A percentile compares a stretch with the other conserved stretches of the same genome.
phyloP scores from a whole-genome alignment of 495 filamentous ascomycete genomes.

The Aspergillus affinis region DNA sequence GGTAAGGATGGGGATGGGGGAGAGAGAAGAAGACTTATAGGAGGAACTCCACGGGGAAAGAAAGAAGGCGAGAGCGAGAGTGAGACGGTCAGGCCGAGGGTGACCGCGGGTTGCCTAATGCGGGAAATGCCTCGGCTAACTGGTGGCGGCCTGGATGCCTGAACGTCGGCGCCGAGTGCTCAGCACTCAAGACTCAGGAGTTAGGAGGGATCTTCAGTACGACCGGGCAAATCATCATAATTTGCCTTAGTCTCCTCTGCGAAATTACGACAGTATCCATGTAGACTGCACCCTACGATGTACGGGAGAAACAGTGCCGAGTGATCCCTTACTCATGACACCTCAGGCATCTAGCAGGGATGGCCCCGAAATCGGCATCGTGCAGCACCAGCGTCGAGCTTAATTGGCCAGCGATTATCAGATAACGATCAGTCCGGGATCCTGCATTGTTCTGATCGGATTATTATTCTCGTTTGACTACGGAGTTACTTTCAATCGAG shows the following conservation, averaged over 20 bases:
- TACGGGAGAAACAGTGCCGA: background rate
- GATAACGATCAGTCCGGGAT: background rate
- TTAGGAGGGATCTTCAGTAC: too few relatives aligned
- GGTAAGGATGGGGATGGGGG: background rate
- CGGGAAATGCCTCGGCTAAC: slow-evolving; percentile 24
- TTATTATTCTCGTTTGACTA: too few relatives aligned
- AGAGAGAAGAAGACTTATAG: slow-evolving; percentile 8
- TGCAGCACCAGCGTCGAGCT: background rate
- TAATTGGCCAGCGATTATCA: background rate
- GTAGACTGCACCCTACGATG: too few relatives aligned
- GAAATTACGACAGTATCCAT: too few relatives aligned
- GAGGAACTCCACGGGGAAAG: background rate
- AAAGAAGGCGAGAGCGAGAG: background rate
- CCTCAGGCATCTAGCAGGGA: background rate
- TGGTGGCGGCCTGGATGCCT: slow-evolving; percentile 18
- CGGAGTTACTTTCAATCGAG: too few relatives aligned
- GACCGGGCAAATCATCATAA: too few relatives aligned
- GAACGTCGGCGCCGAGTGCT: background rate
- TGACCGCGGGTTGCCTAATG: slow-evolving; percentile 20
- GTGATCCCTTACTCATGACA: background rate
- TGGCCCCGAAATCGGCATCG: background rate
- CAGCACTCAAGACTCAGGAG: too few relatives aligned
- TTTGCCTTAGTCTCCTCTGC: too few relatives aligned
- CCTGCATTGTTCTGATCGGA: background rate
- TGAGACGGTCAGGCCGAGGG: slow-evolving; percentile 12